Evolutionary conservation across 257 asterid species (phyloP), one percentile per base, ranked within the genome.

Genomic region (Solanum megistacrolobum): DNA sequence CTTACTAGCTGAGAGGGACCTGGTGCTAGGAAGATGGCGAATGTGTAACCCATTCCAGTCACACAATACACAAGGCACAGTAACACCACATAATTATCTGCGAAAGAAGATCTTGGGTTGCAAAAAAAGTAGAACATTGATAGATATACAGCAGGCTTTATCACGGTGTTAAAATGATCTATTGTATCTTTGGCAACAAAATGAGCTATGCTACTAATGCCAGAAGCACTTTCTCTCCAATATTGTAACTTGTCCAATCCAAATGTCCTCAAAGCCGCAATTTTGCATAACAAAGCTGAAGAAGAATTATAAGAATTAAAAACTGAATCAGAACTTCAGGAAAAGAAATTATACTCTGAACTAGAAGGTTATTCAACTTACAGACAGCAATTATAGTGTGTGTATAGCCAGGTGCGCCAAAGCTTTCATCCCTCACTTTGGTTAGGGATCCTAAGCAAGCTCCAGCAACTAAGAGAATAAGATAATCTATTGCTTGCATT

Each of bases 1-100:
- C 86, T 86, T 92, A 95, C 99, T 97, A 96, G 94, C 92, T 96
- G 99, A 74, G 99, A 95, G 65, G 99, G 96, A 84, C 99, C 98
- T 11, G 98, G 96, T 35, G 93, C 98, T 29, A 96, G 98, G 88
- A 96, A 95, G 90, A 95, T 95, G 88, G 98, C 96, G 87, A 96
- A 74, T 2, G 93, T 96, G 84, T 96, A 96, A 68, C 95, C 99
- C 23, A 96, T 91, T 20, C 99, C 98, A 12, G 98, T 96, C 16
- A 96, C 99, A 78, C 99, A 95, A 86, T 95, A 96, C 25, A 94
- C 98, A 39, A 96, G 97, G 93, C 98, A 95, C 79, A 96, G 95
- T 93, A 96, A 92, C 88, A 94, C 98, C 5, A 90, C 14, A 7
- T 95, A 96, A 92, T 96, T 96, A 88, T 87, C 92, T 38, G 88